Evolutionary conservation across 805 yeast species (phyloP), one percentile per base, ranked within the genome.

Genomic region (Zygosaccharomyces gambellarensis): DNA sequence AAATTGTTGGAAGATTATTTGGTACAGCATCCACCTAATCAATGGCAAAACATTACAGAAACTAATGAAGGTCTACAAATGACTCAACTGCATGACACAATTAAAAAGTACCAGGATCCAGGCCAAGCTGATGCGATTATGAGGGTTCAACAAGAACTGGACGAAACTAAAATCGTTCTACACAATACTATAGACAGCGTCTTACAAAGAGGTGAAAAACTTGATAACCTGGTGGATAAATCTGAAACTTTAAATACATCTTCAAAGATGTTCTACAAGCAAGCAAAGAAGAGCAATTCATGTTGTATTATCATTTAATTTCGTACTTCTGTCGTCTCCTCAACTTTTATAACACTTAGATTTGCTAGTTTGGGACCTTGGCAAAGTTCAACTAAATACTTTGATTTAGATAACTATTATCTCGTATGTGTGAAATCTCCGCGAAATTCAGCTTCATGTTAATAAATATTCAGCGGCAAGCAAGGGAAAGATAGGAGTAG

Each of bases 101-200:
- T 94, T 58, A 72, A 75, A 60, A 87, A 87, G 63, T 94, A 94
- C 71, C 99, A 94, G 72, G 96, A 94, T 67, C 99, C 99, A 28
- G 78, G 85, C 38, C 96, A 94, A 73, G 98, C 98, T 0, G 99
- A 94, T 68, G 85, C 97, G 9, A 82, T 94, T 54, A 85, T 94
- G 95, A 87, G 85, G 68, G 99, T 94, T 21, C 99, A 94, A 74
- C 95, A 90, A 65, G 99, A 94, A 70, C 79, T 94, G 61, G 99
- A 94, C 69, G 99, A 94, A 66, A 94, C 99, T 32, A 94, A 94
- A 75, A 88, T 92, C 60, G 96, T 90, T 36, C 76, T 94, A 62
- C 98, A 94, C 71, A 90, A 92, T 72, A 90, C 97, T 42, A 92
- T 94, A 58, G 97, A 94, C 70, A 78, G 85, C 53, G 97, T 94